phyloP scores from a whole-genome alignment of 106 monocot species.

The Iris macrosiphon region DNA sequence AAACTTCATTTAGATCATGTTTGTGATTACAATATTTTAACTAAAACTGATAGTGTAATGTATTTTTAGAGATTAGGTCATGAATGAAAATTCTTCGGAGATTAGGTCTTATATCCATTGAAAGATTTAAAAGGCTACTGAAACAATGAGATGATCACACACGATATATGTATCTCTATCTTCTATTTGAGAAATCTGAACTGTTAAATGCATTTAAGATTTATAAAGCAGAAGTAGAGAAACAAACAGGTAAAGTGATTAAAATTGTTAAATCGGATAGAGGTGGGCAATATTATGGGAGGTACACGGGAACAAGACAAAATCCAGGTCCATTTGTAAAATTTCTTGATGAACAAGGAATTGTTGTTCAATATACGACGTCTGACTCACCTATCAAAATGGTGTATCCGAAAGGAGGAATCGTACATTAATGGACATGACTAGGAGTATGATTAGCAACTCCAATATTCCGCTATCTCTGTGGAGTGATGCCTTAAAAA shows the following conservation, averaged over 20 bases:
- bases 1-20: too few species aligned
- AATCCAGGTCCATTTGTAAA: neutral
- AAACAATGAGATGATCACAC: neutral
- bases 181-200: neutral
- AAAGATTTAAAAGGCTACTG: too few species aligned
- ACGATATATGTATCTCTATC: neutral
- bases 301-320: neutral
- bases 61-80: too few species aligned
- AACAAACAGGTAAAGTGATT: neutral
- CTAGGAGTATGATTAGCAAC: neutral
- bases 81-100: too few species aligned
- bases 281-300: neutral
- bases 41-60: too few species aligned
- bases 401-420: neutral
- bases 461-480: neutral
- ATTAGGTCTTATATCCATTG: too few species aligned
- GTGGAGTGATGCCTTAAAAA: neutral
- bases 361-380: neutral
- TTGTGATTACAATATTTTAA: too few species aligned
- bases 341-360: neutral
- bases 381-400: neutral
- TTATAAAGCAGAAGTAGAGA: neutral
- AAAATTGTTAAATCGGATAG: neutral
- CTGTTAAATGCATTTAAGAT: neutral
- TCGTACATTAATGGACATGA: neutral